These are phyloP conservation scores for Inga laurina DNA, from an alignment of 306 rosid species.

Conservation along the genomic window DNA sequence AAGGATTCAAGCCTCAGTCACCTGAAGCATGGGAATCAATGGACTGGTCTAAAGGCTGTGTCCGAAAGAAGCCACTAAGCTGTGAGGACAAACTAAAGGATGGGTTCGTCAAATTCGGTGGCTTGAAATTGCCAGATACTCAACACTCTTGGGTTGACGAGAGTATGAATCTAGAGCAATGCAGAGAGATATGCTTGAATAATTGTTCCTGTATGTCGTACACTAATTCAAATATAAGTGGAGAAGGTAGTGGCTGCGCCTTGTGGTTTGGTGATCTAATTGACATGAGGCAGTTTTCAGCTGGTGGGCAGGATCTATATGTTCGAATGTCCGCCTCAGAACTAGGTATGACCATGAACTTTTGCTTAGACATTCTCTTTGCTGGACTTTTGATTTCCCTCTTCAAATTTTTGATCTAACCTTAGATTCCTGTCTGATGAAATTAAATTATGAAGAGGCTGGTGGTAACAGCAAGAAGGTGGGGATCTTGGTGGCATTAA, in stretches of 20 bases:
- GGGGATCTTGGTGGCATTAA: conserved; percentile 23
- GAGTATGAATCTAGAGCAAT: conserved; percentile 38
- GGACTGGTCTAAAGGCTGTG: conserved; percentile 55
- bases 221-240: conserved; percentile 57
- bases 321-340: conserved; percentile 63
- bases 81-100: conserved; percentile 38
- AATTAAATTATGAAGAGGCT: conserved; percentile 23
- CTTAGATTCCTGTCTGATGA: conserved; percentile 28
- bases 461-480: conserved; percentile 34
- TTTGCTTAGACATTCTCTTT: neutral
- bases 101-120: conserved; percentile 39
- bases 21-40: conserved; percentile 34
- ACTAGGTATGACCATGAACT: conserved; percentile 47
- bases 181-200: conserved; percentile 35
- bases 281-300: conserved; percentile 49
- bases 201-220: conserved; percentile 69
- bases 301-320: conserved; percentile 66
- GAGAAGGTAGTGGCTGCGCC: conserved; percentile 68
- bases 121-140: conserved; percentile 66
- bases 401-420: conserved; percentile 19
- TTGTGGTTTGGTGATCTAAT: conserved; percentile 69
- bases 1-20: conserved; percentile 46
- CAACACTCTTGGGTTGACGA: conserved; percentile 50
- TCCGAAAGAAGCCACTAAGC: conserved; percentile 23
- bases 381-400: neutral